Conservation (phyloP, 164 flowering plant species). For the Litsea cubeba region DNA sequence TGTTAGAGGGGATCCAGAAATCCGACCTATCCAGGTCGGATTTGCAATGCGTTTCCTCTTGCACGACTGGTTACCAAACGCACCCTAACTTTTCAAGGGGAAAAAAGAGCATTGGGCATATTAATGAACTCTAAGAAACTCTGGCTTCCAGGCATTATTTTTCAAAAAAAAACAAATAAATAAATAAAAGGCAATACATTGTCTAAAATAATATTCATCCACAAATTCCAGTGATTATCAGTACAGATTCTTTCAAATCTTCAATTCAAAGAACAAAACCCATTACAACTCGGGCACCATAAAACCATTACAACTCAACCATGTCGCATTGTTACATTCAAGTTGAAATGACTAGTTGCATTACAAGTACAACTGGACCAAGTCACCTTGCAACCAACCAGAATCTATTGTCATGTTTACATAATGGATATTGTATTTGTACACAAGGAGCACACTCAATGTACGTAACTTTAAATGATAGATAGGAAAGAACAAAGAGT, state of each 20-base stretch:
- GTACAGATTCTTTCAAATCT: background rate
- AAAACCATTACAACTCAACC: background rate
- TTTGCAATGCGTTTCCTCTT: too few species aligned
- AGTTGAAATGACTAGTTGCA: background rate
- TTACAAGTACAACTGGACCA: background rate
- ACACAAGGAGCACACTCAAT: too few species aligned
- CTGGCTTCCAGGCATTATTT: background rate
- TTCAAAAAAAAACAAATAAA: background rate
- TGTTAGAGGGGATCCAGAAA: too few species aligned
- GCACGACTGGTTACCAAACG: too few species aligned
- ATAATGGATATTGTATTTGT: too few species aligned
- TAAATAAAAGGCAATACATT: background rate
- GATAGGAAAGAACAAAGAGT: too few species aligned
- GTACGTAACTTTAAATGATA: too few species aligned
- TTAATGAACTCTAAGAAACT: background rate
- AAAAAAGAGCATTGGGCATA: background rate
- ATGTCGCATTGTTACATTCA: background rate
- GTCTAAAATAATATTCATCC: background rate
- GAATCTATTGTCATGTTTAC: too few species aligned
- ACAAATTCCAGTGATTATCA: background rate
- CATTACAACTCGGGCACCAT: background rate
- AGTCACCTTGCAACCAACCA: too few species aligned
- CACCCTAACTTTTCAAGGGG: too few species aligned
- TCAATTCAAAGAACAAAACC: background rate
- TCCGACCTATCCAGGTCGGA: too few species aligned